Evolutionary conservation across 345 rosid species (phyloP), one percentile per base, ranked within the genome.

Genomic region (Fremontodendron californicum): DNA sequence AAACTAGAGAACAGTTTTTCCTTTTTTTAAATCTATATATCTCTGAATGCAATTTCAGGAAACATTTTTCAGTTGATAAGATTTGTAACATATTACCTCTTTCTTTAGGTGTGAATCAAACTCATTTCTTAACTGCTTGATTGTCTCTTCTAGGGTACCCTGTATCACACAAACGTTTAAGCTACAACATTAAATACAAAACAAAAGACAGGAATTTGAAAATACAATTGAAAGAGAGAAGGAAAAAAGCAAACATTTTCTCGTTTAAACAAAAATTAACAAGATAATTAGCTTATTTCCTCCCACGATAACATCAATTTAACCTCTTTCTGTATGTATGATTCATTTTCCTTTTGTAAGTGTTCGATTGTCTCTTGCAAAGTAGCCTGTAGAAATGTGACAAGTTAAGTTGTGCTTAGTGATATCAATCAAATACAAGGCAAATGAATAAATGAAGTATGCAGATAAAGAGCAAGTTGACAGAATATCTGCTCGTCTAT

Each of bases 271-370:
- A 61, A 29, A 23, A 61, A 4, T 61, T 15, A 61, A 61, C 40
- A 29, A 23, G 46, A 64, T 6, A 6, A 6, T 68, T 43, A 25
- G 18, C 74, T 51, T 71, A 42, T 73, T 40, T 52, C 63, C 43
- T 72, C 45, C 31, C 43, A 29, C 54, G 29, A 19, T 54, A 52
- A 72, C 31, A 52, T 75, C 31, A 66, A 52, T 7, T 61, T 27
- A 31, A 88, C 96, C 91, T 86, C 83, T 82, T 79, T 90, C 61
- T 85, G 85, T 49, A 75, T 69, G 76, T 81, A 78, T 18, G 86
- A 83, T 69, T 85, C 88, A 81, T 79, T 87, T 80, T 87, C 87
- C 49, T 82, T 75, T 52, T 62, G 83, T 37, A 90, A 74, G 61
- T 75, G 85, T 82, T 79, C 80, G 78, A 85, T 45, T 23, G 85